A percentile compares a stretch with the other conserved stretches of the same genome.
Evolutionary conservation across 192 early-diverging fungal species (phyloP).

Genomic region (Backusella luteola): DNA sequence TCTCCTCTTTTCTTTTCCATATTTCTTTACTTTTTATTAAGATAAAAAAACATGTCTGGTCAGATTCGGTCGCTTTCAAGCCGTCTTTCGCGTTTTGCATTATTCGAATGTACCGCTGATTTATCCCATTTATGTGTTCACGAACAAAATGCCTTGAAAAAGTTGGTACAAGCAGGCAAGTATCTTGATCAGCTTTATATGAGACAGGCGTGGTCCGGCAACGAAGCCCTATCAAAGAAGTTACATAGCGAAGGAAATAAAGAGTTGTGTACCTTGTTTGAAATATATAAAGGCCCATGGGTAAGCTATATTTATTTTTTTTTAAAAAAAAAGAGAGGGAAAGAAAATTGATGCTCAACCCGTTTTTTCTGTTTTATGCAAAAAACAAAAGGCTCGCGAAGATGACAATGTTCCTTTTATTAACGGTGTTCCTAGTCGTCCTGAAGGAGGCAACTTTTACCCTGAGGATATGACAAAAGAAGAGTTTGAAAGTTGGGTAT

Average conservation of each 20-base stretch:
- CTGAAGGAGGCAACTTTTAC: conserved; percentile 66
- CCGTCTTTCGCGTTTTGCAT: conserved; percentile 48
- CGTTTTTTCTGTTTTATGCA: conserved; percentile 20
- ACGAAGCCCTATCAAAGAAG: conserved; percentile 48
- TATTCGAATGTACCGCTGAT: conserved; percentile 53
- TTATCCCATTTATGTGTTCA: conserved; percentile 53
- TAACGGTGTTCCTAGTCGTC: conserved; percentile 37
- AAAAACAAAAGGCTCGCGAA: conserved; percentile 37
- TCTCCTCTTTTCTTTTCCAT: neutral
- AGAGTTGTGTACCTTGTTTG: conserved; percentile 48
- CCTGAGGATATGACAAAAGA: conserved; percentile 66
- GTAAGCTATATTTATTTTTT: conserved; percentile 27
- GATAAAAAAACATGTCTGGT: conserved; percentile 2
- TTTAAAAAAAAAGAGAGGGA: neutral
- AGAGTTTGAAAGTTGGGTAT: conserved; percentile 60
- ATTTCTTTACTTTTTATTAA: neutral
- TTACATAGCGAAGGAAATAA: conserved; percentile 43
- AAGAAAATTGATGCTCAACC: neutral
- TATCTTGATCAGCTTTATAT: conserved; percentile 61
- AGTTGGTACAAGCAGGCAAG: conserved; percentile 60
- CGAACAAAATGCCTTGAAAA: conserved; percentile 61
- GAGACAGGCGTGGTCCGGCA: conserved; percentile 66
- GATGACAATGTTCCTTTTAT: conserved; percentile 56
- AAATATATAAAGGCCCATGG: conserved; percentile 70
- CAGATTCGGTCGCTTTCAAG: conserved; percentile 6